Percentiles rank a stretch among this genome's conserved stretches.
Conservation (phyloP, 2,329 filamentous ascomycete genomes). For the Aspergillus novoparasiticus region DNA sequence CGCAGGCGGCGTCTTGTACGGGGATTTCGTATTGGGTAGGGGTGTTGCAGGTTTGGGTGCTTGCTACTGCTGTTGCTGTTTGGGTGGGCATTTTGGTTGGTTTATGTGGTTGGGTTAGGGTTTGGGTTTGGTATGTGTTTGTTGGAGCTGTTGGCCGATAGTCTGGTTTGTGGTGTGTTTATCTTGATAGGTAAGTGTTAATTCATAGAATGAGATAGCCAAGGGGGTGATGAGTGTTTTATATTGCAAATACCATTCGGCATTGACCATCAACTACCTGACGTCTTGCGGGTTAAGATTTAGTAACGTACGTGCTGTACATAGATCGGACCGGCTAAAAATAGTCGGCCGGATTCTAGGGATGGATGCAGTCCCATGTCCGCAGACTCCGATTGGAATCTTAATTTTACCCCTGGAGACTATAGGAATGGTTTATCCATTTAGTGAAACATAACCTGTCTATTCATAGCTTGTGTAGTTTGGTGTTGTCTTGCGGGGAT, state of each 20-base stretch:
- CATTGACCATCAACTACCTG: neutral
- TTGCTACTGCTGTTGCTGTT: slow-evolving; percentile 6
- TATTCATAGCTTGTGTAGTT: neutral
- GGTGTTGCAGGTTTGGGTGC: slow-evolving; percentile 18
- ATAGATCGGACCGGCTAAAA: neutral
- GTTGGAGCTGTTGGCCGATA: neutral
- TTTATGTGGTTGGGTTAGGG: neutral
- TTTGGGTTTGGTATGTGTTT: neutral
- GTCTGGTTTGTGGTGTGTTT: neutral
- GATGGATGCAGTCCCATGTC: neutral
- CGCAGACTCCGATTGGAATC: neutral
- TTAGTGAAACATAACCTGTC: neutral
- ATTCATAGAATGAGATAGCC: neutral
- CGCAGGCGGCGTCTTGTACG: slow-evolving; percentile 28
- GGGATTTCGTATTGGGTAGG: slow-evolving; percentile 28
- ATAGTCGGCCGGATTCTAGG: neutral
- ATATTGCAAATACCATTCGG: neutral
- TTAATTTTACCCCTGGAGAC: neutral
- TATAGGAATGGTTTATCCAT: neutral
- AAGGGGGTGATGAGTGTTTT: neutral
- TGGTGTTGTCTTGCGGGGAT: neutral
- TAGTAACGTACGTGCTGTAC: neutral
- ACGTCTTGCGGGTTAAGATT: neutral
- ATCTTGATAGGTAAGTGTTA: neutral
- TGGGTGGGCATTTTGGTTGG: slow-evolving; percentile 5